A percentile compares a stretch with the other conserved stretches of the same genome.
Evolutionary conservation across 176 grass and related monocot genomes (phyloP).

Genomic region (Phoenix dactylifera): DNA sequence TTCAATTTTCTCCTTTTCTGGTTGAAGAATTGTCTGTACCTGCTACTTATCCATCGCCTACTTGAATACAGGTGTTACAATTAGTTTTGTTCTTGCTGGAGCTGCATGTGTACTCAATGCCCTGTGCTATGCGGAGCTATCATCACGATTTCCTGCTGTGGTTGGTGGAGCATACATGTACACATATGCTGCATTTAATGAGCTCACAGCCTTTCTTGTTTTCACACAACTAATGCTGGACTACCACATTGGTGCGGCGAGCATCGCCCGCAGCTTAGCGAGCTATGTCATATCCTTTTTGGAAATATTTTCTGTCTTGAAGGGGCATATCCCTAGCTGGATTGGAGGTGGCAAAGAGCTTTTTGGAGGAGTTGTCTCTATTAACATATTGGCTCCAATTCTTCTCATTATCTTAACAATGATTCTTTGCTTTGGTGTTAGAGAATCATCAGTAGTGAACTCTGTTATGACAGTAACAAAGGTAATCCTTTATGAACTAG

Average conservation of each 20-base stretch:
- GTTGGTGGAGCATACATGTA: slow-evolving; percentile 95
- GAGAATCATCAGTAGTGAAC: slow-evolving; percentile 74
- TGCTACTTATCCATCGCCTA: slow-evolving; percentile 1
- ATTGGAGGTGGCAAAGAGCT: slow-evolving; percentile 74
- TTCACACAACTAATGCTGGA: slow-evolving; percentile 94
- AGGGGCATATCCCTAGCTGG: slow-evolving; percentile 76
- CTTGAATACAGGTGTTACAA: slow-evolving; percentile 57
- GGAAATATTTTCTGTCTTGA: slow-evolving; percentile 69
- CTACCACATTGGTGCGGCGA: slow-evolving; percentile 83
- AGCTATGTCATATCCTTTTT: slow-evolving; percentile 83
- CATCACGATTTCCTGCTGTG: slow-evolving; percentile 86
- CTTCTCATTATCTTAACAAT: slow-evolving; percentile 56
- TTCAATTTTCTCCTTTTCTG: neutral
- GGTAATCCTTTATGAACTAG: slow-evolving; percentile 20
- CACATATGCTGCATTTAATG: slow-evolving; percentile 81
- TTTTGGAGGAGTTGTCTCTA: slow-evolving; percentile 67
- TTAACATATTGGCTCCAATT: slow-evolving; percentile 86
- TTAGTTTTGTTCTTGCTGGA: slow-evolving; percentile 89
- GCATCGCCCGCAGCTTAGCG: slow-evolving; percentile 82
- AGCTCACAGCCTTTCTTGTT: slow-evolving; percentile 87
- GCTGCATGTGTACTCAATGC: slow-evolving; percentile 77
- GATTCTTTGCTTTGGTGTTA: slow-evolving; percentile 79
- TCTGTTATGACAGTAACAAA: slow-evolving; percentile 88
- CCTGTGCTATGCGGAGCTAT: slow-evolving; percentile 83
- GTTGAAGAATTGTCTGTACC: neutral